Conservation (phyloP, 1,139 yeast species). For the Magnusiomyces paraingens region DNA sequence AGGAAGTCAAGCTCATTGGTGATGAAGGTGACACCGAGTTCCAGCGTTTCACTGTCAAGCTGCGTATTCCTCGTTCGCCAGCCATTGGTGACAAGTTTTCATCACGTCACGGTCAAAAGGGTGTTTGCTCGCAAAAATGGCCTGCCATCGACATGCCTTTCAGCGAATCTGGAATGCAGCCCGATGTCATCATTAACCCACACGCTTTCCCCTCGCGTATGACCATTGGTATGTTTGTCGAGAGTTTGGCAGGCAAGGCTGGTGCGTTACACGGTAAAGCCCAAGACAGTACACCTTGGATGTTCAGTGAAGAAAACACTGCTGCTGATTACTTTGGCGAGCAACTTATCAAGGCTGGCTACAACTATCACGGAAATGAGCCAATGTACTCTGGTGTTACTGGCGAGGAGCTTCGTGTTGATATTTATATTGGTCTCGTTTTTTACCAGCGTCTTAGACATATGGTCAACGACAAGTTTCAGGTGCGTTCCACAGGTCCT, state of each 20-base stretch:
- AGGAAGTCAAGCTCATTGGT: conserved; percentile 87
- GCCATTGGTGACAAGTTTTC: conserved; percentile 97
- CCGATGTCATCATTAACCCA: conserved; percentile 97
- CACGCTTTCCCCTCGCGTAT: conserved; percentile 99
- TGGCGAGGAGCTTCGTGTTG: conserved; percentile 95
- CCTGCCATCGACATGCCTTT: conserved; percentile 97
- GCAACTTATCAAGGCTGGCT: conserved; percentile 80
- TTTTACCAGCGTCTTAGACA: conserved; percentile 98
- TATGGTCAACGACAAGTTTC: conserved; percentile 99
- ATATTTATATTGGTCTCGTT: conserved; percentile 93
- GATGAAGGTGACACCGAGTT: conserved; percentile 73
- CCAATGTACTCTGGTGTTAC: conserved; percentile 99
- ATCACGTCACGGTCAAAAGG: conserved; percentile 98
- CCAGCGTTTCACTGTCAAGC: conserved; percentile 81
- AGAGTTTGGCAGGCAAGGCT: conserved; percentile 94
- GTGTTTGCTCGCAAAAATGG: conserved; percentile 99
- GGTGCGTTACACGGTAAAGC: conserved; percentile 98
- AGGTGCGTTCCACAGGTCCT: conserved; percentile 98
- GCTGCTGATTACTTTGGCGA: conserved; percentile 98
- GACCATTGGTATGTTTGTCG: conserved; percentile 99
- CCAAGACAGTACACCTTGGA: conserved; percentile 97
- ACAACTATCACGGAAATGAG: conserved; percentile 96
- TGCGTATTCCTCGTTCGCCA: conserved; percentile 87
- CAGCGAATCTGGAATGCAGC: conserved; percentile 84
- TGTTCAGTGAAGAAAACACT: conserved; percentile 81